Base-by-base conservation (phyloP, 139 green algal genomes). In the Chlorella sorokiniana region DNA sequence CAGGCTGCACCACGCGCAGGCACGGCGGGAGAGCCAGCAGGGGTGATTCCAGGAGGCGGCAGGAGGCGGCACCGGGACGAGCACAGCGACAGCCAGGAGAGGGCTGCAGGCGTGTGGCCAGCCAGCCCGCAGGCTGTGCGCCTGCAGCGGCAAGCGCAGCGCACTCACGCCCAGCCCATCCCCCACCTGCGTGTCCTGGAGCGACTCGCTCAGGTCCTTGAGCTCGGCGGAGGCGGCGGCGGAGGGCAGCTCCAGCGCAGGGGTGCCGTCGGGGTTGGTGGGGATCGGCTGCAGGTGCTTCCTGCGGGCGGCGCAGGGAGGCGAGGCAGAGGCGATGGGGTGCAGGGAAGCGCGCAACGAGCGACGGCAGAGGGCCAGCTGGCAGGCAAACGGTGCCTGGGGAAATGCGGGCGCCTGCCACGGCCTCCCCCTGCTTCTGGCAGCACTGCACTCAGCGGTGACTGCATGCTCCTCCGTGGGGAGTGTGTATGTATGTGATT, bases 111-210 rank as follows among this genome's bases (percentile, higher is more conserved):
- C n/a, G n/a, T n/a, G n/a, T n/a, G n/a, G n/a, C n/a, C n/a, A n/a
- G n/a, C n/a, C n/a, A n/a, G n/a, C n/a, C n/a, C n/a, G n/a, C n/a
- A n/a, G n/a, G n/a, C n/a, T n/a, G n/a, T n/a, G n/a, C n/a, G n/a
- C n/a, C n/a, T n/a, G n/a, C 27, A 52, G 22, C 70, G 70, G 37
- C 64, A 42, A 42, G 42, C 41, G 25, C 25, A 33, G 61, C 18
- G 61, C 61, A 8, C n/a, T 48, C 33, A 44, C n/a, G 42, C 31
- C 31, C 41, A 14, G 5, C 10, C 18, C 56, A 35, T 51, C 86
- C 27, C 88, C 87, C 8, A 90, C 87, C 87, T 95, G 85, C 25
- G 95, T 96, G 85, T 98, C 96, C 22, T 64, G 63, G 51, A 99
- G 89, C 27, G 87, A 94, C 11, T 89, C 81, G 11, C 80, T 80